Evolutionary conservation across 768 basidiomycete genomes (phyloP).

Genomic region (Collybiopsis confluens): DNA sequence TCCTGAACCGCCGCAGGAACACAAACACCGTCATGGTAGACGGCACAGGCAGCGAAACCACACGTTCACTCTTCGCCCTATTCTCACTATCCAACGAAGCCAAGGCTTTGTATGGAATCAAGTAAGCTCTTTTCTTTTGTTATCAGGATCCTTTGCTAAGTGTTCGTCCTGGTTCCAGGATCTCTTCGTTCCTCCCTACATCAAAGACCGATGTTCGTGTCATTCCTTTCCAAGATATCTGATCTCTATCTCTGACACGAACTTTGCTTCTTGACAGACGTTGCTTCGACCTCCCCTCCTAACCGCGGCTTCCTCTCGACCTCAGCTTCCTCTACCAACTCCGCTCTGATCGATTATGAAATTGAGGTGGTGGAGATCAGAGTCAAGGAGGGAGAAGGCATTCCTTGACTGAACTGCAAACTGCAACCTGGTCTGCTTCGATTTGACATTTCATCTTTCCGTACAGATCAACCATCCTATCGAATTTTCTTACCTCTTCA

Average conservation of each 20-base stretch:
- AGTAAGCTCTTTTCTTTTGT: too few species aligned
- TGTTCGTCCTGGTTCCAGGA: constrained; percentile 65
- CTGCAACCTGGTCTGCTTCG: too few species aligned
- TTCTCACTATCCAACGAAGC: constrained; percentile 81
- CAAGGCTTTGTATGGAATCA: constrained; percentile 93
- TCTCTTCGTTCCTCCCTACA: constrained; percentile 82
- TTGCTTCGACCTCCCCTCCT: constrained; percentile 80
- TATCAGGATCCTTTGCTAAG: too few species aligned
- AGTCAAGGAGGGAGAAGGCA: constrained; percentile 64
- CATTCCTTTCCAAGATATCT: constrained; percentile 16
- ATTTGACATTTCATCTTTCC: too few species aligned
- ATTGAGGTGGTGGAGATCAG: constrained; percentile 87
- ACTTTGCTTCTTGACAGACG: constrained; percentile 48
- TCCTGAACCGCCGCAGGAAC: constrained; percentile 37
- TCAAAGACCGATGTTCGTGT: constrained; percentile 83
- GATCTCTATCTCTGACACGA: constrained; percentile 8
- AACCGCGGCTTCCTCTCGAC: constrained; percentile 63
- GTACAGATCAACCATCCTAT: too few species aligned
- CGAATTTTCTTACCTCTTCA: too few species aligned
- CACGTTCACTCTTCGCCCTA: constrained; percentile 65
- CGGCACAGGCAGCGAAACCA: constrained; percentile 47
- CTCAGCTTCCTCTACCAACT: constrained; percentile 64
- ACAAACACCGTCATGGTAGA: too few species aligned
- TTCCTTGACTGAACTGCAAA: too few species aligned
- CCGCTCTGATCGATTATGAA: constrained; percentile 70